Percentiles rank a stretch among this genome's conserved stretches.
phyloP scores from a whole-genome alignment of 2,329 filamentous ascomycete genomes.

The Scortechinia acanthostroma region DNA sequence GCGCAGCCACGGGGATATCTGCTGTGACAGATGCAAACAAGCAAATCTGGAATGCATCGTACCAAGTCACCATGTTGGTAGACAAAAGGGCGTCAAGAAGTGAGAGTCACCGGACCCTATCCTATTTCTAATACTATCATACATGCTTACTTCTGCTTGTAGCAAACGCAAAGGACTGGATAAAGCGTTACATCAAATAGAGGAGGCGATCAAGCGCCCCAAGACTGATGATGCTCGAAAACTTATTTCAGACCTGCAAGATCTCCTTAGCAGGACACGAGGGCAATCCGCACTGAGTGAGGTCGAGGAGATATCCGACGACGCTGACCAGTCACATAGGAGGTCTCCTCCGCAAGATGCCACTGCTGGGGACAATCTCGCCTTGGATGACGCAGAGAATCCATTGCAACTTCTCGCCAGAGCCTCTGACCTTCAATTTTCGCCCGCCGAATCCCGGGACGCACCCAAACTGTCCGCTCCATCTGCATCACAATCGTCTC shows the following conservation, averaged over 20 bases:
- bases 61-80: conserved; percentile 66
- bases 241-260: conserved; percentile 31
- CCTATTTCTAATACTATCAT: conserved; percentile 7
- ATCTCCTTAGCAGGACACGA: conserved; percentile 23
- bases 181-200: conserved; percentile 68
- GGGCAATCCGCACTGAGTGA: conserved; percentile 8
- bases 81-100: conserved; percentile 75
- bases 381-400: conserved; percentile 69
- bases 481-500: conserved; percentile 9
- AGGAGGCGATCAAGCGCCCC: conserved; percentile 57
- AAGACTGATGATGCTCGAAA: conserved; percentile 35
- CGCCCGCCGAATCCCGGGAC: conserved; percentile 19
- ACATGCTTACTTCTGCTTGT: too few relatives aligned
- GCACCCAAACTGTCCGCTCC: conserved; percentile 8
- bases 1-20: conserved; percentile 37
- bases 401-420: conserved; percentile 67
- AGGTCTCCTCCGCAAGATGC: conserved; percentile 2
- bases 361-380: conserved; percentile 39
- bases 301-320: conserved; percentile 18
- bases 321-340: conserved; percentile 9
- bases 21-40: conserved; percentile 55
- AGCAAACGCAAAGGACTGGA: conserved; percentile 71
- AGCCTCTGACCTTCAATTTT: conserved; percentile 62
- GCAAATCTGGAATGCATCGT: conserved; percentile 55
- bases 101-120: conserved; percentile 25